These are phyloP conservation scores for Neurospora sp. DNA, from an alignment of 495 filamentous ascomycete species.

Conservation along the genomic window DNA sequence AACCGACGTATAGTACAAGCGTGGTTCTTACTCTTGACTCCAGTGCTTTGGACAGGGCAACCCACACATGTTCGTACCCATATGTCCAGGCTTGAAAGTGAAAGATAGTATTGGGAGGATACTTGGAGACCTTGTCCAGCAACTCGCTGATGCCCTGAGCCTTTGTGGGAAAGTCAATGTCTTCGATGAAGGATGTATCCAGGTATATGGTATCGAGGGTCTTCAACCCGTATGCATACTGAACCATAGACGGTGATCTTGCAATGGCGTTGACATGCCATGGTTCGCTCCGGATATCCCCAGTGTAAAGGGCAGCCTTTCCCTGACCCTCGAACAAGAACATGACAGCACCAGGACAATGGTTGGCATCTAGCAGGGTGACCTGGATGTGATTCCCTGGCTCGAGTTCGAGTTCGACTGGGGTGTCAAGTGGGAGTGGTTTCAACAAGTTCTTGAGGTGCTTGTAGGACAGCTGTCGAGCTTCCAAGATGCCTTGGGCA, in stretches of 20 bases:
- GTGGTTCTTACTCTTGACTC: conserved; percentile 43
- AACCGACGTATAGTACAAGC: no score
- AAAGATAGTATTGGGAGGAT: conserved; percentile 68
- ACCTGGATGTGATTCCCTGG: conserved; percentile 60
- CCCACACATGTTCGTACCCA: conserved; percentile 87
- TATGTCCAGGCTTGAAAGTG: conserved; percentile 90
- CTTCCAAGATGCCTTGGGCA: conserved; percentile 65
- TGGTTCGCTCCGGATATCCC: conserved; percentile 73
- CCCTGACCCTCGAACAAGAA: conserved; percentile 72
- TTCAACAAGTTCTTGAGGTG: conserved; percentile 69
- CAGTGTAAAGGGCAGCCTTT: conserved; percentile 79
- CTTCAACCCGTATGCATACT: conserved; percentile 59
- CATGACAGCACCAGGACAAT: conserved; percentile 88
- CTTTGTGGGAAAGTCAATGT: conserved; percentile 41
- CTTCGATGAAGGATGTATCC: conserved; percentile 66
- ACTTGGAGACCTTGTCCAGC: conserved; percentile 53
- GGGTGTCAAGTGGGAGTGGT: conserved; percentile 75
- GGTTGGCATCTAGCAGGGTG: conserved; percentile 85
- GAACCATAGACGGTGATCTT: conserved; percentile 62
- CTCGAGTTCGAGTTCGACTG: conserved; percentile 64
- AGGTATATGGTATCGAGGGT: conserved; percentile 72
- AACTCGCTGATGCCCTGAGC: conserved; percentile 69
- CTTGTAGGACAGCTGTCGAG: conserved; percentile 56
- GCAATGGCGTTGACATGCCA: conserved; percentile 46
- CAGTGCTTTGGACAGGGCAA: conserved; percentile 63